Percentiles rank a stretch among this genome's conserved stretches.
Conservation (phyloP, 495 filamentous ascomycete species). For the Neurospora sp. region DNA sequence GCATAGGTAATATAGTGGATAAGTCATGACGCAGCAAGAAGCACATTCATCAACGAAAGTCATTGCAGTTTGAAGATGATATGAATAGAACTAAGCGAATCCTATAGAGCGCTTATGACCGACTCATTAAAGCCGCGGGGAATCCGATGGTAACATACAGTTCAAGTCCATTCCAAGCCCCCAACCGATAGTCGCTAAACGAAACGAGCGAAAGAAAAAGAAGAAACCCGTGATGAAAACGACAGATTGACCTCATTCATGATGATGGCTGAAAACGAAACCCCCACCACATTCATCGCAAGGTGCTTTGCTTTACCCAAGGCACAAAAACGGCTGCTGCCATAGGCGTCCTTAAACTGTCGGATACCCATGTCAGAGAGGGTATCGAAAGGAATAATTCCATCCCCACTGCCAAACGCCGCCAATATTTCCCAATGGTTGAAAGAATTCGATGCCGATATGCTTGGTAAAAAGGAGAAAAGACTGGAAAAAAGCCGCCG, state of each 20-base stretch:
- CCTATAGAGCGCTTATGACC: neutral
- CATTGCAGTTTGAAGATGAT: neutral
- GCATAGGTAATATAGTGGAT: neutral
- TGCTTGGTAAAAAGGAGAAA: slow-evolving; percentile 7
- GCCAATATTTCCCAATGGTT: slow-evolving; percentile 12
- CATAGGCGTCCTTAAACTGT: slow-evolving; percentile 2
- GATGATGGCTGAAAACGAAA: neutral
- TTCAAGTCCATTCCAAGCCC: neutral
- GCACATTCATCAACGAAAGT: neutral
- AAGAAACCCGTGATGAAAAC: neutral
- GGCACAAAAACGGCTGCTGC: slow-evolving; percentile 5
- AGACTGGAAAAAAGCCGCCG: slow-evolving; percentile 4
- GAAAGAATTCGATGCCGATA: slow-evolving; percentile 10
- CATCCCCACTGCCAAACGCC: slow-evolving; percentile 16
- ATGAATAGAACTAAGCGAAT: neutral
- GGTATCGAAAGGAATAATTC: slow-evolving; percentile 22
- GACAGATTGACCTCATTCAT: neutral
- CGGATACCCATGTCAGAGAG: slow-evolving; percentile 20
- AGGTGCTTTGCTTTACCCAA: neutral
- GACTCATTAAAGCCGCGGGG: neutral
- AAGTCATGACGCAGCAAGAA: neutral
- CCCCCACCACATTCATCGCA: neutral
- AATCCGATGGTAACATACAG: neutral
- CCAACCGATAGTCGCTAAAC: neutral
- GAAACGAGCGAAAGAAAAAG: neutral